Evolutionary conservation across 2,329 filamentous ascomycete genomes (phyloP).

Genomic region (Davidsoniella virescens): DNA sequence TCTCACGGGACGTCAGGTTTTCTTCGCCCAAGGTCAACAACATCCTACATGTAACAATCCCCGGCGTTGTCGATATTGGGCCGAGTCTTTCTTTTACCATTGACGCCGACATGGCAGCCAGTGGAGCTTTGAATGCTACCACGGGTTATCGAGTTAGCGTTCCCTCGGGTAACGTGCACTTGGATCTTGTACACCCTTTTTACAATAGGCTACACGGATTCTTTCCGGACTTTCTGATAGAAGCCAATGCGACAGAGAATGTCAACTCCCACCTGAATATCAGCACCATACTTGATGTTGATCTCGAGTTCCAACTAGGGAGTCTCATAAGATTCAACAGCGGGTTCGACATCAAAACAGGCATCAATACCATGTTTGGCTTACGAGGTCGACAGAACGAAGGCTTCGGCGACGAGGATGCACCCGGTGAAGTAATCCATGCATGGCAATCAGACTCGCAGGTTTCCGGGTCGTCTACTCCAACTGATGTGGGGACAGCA

Average conservation of each 20-base stretch:
- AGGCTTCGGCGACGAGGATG: neutral
- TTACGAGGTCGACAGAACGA: neutral
- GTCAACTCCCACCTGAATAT: conserved; percentile 8
- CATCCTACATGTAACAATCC: conserved; percentile 5
- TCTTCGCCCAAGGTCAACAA: neutral
- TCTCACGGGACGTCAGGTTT: neutral
- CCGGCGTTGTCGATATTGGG: conserved; percentile 4
- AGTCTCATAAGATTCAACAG: conserved; percentile 1
- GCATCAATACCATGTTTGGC: conserved; percentile 6
- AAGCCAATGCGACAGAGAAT: conserved; percentile 6
- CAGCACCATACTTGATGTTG: conserved; percentile 2
- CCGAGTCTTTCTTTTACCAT: conserved; percentile 6
- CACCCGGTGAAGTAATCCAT: neutral
- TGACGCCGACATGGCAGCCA: conserved; percentile 2
- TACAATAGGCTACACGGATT: conserved; percentile 1
- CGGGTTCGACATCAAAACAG: neutral
- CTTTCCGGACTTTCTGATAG: neutral
- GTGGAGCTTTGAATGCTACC: neutral
- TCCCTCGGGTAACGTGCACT: conserved; percentile 2
- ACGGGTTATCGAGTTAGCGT: conserved; percentile 1
- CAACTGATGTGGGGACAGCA: neutral
- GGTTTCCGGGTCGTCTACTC: neutral
- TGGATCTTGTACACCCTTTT: conserved; percentile 3
- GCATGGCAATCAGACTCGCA: neutral
- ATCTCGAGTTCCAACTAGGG: neutral